Evolutionary conservation across 805 yeast genomes (phyloP), one percentile per base, ranked within the genome.

Genomic region (Maudiozyma turicensis): DNA sequence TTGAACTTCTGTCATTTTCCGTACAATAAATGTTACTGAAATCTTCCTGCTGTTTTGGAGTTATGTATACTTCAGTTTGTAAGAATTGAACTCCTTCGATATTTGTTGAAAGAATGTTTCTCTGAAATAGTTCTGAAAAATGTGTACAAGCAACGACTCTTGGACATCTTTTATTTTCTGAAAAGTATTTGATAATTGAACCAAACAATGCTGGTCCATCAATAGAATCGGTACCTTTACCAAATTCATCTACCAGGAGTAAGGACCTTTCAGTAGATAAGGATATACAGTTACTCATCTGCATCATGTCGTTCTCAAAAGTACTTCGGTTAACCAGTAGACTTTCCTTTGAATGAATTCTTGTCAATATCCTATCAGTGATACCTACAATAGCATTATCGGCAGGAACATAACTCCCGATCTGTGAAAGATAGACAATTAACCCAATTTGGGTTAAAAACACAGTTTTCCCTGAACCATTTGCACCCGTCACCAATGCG

Each of bases 331-430:
- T 68, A 57, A 54, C 73, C 1, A 67, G 60, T 0, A 73, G 51
- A 3, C 71, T 62, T 50, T 75, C 79, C 40, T 66, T 58, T 0
- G 75, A 67, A 14, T 61, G 65, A 1, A 77, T 70, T 46, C 80
- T 66, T 0, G 82, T 71, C 35, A 75, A 59, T 2, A 76, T 63
- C 47, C 70, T 71, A 54, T 77, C 79, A 1, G 73, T 74, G 2
- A 77, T 51, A 0, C 80, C 77, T 20, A 79, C 57, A 28, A 53
- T 65, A 1, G 80, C 80, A 11, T 52, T 58, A 1, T 58, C 55
- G 0, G 80, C 81, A 3, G 83, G 83, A 1, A 79, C 77, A 57
- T 61, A 77, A 31, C 77, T 74, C 1, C 83, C 82, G 37, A 77
- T 66, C 46, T 79, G 83, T 0, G 81, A 72, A 43, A 79, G 53